Conservation (phyloP, 2,329 filamentous ascomycete genomes). For the Aspergillus quadrilineatus region DNA sequence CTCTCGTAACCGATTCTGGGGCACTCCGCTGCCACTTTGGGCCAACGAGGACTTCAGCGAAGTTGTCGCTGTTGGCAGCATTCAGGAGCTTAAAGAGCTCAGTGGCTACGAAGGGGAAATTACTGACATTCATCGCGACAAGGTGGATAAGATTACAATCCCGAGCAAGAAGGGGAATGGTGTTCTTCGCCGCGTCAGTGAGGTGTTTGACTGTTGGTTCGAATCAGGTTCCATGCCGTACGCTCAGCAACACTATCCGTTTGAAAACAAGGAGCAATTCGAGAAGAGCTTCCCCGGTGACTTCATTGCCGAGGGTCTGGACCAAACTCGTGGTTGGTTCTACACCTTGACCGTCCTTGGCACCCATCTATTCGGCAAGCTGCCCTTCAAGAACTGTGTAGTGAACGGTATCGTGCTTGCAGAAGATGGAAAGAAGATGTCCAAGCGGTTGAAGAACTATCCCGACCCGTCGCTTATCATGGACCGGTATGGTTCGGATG, state of each 20-base stretch:
- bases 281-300: conserved; percentile 82
- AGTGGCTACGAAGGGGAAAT: conserved; percentile 84
- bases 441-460: conserved; percentile 94
- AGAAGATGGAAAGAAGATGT: conserved; percentile 98
- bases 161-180: conserved; percentile 87
- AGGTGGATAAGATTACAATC: conserved; percentile 91
- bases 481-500: conserved; percentile 85
- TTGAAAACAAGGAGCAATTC: conserved; percentile 81
- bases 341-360: conserved; percentile 88
- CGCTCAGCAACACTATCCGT: conserved; percentile 85
- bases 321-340: conserved; percentile 96
- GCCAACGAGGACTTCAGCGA: conserved; percentile 86
- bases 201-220: conserved; percentile 97
- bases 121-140: conserved; percentile 84
- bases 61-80: conserved; percentile 79
- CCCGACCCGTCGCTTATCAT: conserved; percentile 83
- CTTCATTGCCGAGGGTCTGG: conserved; percentile 89
- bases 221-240: conserved; percentile 97
- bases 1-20: conserved; percentile 92
- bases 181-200: conserved; percentile 73
- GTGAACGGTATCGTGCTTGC: conserved; percentile 93
- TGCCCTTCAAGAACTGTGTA: conserved; percentile 94
- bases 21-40: conserved; percentile 89
- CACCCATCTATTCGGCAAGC: conserved; percentile 78
- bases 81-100: conserved; percentile 77